These are phyloP conservation scores for Zymoseptoria ardabiliae DNA, from an alignment of 2,329 filamentous ascomycete genomes.

Conservation along the genomic window DNA sequence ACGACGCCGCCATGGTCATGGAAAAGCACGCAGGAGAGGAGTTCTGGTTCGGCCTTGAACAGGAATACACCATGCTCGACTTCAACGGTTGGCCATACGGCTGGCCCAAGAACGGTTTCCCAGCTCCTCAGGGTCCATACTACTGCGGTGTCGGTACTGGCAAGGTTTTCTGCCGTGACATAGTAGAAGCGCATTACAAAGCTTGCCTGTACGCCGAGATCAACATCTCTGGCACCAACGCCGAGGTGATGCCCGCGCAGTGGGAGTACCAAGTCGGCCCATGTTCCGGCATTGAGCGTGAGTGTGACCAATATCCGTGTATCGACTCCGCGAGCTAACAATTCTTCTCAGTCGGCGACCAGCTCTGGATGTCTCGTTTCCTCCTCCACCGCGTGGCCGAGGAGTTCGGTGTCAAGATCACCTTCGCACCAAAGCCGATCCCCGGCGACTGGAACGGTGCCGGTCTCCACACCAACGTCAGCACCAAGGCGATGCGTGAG, in stretches of 20 bases:
- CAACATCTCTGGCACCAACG: conserved; percentile 96
- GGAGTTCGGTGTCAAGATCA: conserved; percentile 93
- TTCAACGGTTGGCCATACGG: conserved; percentile 82
- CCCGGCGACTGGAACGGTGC: conserved; percentile 96
- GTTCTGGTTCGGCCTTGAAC: conserved; percentile 97
- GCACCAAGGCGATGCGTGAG: conserved; percentile 75
- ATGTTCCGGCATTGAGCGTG: conserved; percentile 75
- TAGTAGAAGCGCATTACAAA: conserved; percentile 92
- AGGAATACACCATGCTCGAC: conserved; percentile 94
- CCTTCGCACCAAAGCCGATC: conserved; percentile 92
- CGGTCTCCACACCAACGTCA: conserved; percentile 91
- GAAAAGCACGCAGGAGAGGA: conserved; percentile 71
- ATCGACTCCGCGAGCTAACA: conserved; percentile 2
- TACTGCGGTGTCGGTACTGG: conserved; percentile 97
- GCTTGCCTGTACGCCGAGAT: conserved; percentile 81
- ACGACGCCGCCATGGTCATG: conserved; percentile 87
- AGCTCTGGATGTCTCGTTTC: conserved; percentile 91
- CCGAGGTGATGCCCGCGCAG: conserved; percentile 95
- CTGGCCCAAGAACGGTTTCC: conserved; percentile 82
- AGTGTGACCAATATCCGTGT: conserved; percentile 30
- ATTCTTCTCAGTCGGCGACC: conserved; percentile 65
- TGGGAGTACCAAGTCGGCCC: conserved; percentile 98
- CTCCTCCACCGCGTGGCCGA: conserved; percentile 86
- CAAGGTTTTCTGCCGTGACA: conserved; percentile 96
- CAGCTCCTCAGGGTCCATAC: conserved; percentile 87